A percentile compares a stretch with the other conserved stretches of the same genome.
Evolutionary conservation across 2,329 filamentous ascomycete species (phyloP).

Genomic region (Pestalotiopsis sp.): DNA sequence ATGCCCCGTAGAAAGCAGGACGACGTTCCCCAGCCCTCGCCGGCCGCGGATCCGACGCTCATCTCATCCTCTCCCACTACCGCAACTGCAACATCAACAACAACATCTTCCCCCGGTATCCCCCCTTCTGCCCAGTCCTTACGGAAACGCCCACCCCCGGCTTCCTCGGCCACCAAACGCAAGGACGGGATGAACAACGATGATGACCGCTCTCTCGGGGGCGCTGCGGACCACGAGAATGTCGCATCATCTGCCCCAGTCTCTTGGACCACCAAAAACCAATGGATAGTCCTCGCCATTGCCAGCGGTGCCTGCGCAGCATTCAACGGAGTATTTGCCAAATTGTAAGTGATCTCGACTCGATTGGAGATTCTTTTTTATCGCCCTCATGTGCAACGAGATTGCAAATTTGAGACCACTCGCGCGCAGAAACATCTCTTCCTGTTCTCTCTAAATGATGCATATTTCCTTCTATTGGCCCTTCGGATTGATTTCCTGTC

Average conservation of each 20-base stretch:
- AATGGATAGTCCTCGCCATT: constrained; percentile 71
- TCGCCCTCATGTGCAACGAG: no score
- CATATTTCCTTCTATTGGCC: no score
- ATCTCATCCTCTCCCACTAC: background rate
- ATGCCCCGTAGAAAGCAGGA: constrained; percentile 10
- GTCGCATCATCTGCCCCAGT: background rate
- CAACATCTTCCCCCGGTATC: background rate
- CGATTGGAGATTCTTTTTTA: background rate
- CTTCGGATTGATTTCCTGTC: no score
- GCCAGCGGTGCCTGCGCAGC: constrained; percentile 78
- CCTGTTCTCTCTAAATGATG: no score
- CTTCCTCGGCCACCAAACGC: background rate
- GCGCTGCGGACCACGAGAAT: background rate
- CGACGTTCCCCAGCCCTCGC: background rate
- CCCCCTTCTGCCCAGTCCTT: background rate
- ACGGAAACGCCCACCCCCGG: constrained; percentile 3
- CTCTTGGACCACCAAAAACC: constrained; percentile 35
- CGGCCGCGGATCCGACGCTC: background rate
- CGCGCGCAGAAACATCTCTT: no score
- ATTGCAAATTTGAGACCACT: no score
- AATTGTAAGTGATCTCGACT: constrained; percentile 59
- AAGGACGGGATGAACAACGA: constrained; percentile 5
- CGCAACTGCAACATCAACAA: background rate
- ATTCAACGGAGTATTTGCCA: constrained; percentile 82
- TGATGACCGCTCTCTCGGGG: background rate